These are phyloP conservation scores for Citrus unshiu DNA, from an alignment of 345 rosid species.

Conservation along the genomic window DNA sequence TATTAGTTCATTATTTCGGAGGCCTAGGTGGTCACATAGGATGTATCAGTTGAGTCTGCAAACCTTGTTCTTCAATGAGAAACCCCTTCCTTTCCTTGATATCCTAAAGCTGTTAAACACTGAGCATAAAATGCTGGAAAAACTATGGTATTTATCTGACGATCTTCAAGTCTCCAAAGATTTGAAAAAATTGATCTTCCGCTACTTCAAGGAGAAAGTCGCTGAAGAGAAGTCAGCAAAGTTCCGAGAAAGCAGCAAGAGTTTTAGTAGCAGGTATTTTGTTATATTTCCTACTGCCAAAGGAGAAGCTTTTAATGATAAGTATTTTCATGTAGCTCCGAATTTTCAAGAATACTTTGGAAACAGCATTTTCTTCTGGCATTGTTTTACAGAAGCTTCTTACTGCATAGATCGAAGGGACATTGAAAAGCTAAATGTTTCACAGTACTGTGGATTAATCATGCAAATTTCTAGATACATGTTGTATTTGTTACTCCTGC, in stretches of 20 bases:
- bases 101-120: not conserved
- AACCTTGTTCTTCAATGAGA: not conserved
- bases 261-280: too few species aligned
- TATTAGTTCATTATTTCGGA: not conserved
- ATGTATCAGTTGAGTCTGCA: not conserved
- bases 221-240: not conserved
- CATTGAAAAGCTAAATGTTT: not conserved
- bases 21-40: not conserved
- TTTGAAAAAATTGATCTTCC: not conserved
- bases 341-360: not conserved
- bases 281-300: too few species aligned
- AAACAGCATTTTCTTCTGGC: constrained; percentile 13
- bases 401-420: not conserved
- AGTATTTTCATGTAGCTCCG: not conserved
- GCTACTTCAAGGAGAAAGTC: not conserved
- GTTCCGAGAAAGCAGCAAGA: too few species aligned
- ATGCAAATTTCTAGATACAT: constrained; percentile 5
- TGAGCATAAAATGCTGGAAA: not conserved
- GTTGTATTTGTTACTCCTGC: constrained; percentile 7
- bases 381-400: constrained; percentile 3
- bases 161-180: not conserved
- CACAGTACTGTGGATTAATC: not conserved
- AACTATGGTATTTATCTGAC: not conserved
- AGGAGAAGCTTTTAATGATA: too few species aligned
- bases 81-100: not conserved